phyloP scores from a whole-genome alignment of 176 grass and related monocot species.

The Oryza rufipogon region DNA sequence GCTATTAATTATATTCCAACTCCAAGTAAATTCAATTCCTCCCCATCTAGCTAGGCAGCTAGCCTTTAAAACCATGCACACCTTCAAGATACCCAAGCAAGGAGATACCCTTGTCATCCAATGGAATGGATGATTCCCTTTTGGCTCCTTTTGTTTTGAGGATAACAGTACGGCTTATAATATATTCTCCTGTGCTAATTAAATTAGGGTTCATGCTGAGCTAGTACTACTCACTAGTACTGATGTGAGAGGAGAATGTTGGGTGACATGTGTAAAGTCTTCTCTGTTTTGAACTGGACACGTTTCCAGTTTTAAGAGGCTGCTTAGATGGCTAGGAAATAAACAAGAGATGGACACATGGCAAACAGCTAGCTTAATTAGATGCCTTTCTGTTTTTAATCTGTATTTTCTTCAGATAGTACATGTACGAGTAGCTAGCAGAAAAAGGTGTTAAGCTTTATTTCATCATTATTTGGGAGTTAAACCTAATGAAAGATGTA shows the following conservation, averaged over 20 bases:
- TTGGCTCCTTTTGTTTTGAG: slow-evolving; percentile 56
- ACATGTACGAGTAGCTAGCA: background rate
- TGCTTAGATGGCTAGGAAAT: slow-evolving; percentile 15
- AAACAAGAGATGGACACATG: slow-evolving; percentile 34
- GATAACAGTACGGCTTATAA: slow-evolving; percentile 36
- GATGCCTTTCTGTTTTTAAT: background rate
- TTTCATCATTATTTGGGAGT: slow-evolving; percentile 1
- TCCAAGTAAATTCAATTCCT: slow-evolving; percentile 20
- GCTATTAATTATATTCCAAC: slow-evolving; percentile 37
- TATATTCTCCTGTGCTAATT: slow-evolving; percentile 26
- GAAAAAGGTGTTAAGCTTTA: slow-evolving; percentile 33
- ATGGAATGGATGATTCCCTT: slow-evolving; percentile 50
- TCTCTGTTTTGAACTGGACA: slow-evolving; percentile 51
- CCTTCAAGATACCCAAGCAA: slow-evolving; percentile 43
- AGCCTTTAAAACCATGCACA: slow-evolving; percentile 40
- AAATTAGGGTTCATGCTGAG: slow-evolving; percentile 42
- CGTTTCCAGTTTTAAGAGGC: slow-evolving; percentile 56
- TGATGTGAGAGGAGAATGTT: slow-evolving; percentile 56
- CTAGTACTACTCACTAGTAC: background rate
- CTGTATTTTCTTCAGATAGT: background rate
- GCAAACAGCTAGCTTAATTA: slow-evolving; percentile 10
- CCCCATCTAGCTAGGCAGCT: slow-evolving; percentile 8
- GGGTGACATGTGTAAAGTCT: slow-evolving; percentile 29
- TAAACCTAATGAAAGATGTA: slow-evolving; percentile 31
- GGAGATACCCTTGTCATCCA: slow-evolving; percentile 50